A percentile compares a stretch with the other conserved stretches of the same genome.
Conservation (phyloP, 805 yeast genomes). For the Cyberlindnera americana region DNA sequence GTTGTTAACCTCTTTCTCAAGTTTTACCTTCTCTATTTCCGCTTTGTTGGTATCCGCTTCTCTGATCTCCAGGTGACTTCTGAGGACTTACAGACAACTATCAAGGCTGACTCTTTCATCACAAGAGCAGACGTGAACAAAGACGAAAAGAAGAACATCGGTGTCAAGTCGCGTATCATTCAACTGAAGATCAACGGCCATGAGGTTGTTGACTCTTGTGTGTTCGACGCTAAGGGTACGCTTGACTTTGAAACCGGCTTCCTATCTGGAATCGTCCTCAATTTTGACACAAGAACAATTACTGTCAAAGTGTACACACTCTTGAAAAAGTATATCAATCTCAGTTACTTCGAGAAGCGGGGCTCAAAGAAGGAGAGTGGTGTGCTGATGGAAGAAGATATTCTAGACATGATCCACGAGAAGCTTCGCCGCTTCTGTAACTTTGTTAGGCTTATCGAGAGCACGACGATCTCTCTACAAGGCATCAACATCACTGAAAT, state of each 20-base stretch:
- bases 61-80: conserved; percentile 12
- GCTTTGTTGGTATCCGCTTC: conserved; percentile 24
- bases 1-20: conserved; percentile 9
- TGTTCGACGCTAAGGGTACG: conserved; percentile 16
- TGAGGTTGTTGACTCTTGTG: conserved; percentile 21
- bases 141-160: conserved; percentile 6
- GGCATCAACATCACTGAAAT: conserved; percentile 18
- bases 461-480: conserved; percentile 18
- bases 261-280: conserved; percentile 16
- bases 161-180: conserved; percentile 15
- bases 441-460: conserved; percentile 18
- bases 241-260: conserved; percentile 21
- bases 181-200: conserved; percentile 18
- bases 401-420: conserved; percentile 12
- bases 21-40: conserved; percentile 22
- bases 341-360: neutral
- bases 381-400: conserved; percentile 10
- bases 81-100: conserved; percentile 12
- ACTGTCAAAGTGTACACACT: conserved; percentile 17
- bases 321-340: conserved; percentile 7
- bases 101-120: conserved; percentile 15
- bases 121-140: conserved; percentile 18
- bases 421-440: conserved; percentile 12
- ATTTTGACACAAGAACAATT: conserved; percentile 19
- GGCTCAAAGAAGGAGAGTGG: neutral